Evolutionary conservation across 2,329 filamentous ascomycete genomes (phyloP).

Genomic region (Trichoderma sp.): DNA sequence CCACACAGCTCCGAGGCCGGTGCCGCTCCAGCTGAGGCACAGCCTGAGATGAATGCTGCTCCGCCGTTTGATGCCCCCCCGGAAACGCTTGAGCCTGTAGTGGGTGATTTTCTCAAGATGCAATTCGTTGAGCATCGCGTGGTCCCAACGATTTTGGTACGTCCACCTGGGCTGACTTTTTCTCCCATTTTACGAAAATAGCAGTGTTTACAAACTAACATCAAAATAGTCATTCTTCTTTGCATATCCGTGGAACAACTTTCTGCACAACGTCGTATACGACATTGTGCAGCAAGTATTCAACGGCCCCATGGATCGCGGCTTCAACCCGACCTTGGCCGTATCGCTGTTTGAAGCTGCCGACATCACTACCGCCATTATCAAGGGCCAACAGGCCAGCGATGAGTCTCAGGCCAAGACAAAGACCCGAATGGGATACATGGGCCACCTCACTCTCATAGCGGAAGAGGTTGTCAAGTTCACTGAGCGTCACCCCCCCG

Average conservation of each 20-base stretch:
- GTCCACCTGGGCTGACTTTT: slow-evolving; percentile 36
- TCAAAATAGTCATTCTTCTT: slow-evolving; percentile 86
- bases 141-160: slow-evolving; percentile 91
- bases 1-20: slow-evolving; percentile 29
- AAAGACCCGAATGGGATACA: slow-evolving; percentile 93
- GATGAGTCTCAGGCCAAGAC: slow-evolving; percentile 82
- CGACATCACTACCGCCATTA: slow-evolving; percentile 86
- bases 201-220: not conserved
- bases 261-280: slow-evolving; percentile 98
- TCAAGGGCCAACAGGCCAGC: slow-evolving; percentile 84
- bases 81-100: slow-evolving; percentile 65
- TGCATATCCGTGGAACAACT: slow-evolving; percentile 98
- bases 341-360: slow-evolving; percentile 92
- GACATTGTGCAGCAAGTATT: slow-evolving; percentile 99
- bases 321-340: slow-evolving; percentile 86
- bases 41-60: slow-evolving; percentile 23
- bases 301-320: slow-evolving; percentile 95
- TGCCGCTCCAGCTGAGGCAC: slow-evolving; percentile 13
- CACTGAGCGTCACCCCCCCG: slow-evolving; percentile 88
- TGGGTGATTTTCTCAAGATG: slow-evolving; percentile 93
- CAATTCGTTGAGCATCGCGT: slow-evolving; percentile 95
- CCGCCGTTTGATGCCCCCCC: slow-evolving; percentile 25
- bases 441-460: slow-evolving; percentile 96
- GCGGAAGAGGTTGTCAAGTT: slow-evolving; percentile 99
- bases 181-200: not conserved